These are phyloP conservation scores for Oxalis stricta DNA, from an alignment of 441 rosid species.

Conservation along the genomic window DNA sequence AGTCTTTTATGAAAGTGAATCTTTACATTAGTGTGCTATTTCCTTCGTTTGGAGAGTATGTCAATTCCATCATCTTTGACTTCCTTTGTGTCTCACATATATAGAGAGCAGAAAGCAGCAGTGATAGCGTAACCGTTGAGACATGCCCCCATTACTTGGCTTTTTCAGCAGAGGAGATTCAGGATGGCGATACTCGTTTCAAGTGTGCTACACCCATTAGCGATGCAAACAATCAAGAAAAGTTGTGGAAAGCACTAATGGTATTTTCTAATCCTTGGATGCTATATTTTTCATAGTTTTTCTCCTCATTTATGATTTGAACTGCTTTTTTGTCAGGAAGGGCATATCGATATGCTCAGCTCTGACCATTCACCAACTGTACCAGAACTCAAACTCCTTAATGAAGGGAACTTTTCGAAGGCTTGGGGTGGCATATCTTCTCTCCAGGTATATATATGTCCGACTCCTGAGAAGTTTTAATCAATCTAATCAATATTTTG, in stretches of 20 bases:
- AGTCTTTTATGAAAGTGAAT: no score
- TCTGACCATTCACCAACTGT: conserved; percentile 95
- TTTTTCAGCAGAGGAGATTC: conserved; percentile 85
- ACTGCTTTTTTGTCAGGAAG: conserved; percentile 37
- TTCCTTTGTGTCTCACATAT: conserved; percentile 4
- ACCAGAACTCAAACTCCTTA: conserved; percentile 65
- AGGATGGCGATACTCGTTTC: conserved; percentile 83
- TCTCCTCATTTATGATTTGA: neutral
- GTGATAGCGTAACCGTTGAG: conserved; percentile 77
- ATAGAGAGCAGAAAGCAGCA: conserved; percentile 69
- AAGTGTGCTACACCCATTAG: conserved; percentile 96
- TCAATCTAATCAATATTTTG: neutral
- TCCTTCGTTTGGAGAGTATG: neutral
- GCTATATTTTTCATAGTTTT: neutral
- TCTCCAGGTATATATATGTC: no score
- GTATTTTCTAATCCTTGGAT: conserved; percentile 21
- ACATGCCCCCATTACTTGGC: conserved; percentile 95
- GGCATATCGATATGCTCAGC: conserved; percentile 78
- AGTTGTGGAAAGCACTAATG: conserved; percentile 80
- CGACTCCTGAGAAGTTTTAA: neutral
- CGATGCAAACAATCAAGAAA: conserved; percentile 56
- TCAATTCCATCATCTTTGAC: neutral
- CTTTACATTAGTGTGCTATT: no score
- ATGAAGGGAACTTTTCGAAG: conserved; percentile 69
- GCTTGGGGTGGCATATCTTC: conserved; percentile 99